These are phyloP conservation scores for Diaporthe destruens DNA, from an alignment of 2,329 filamentous ascomycete species.

Conservation along the genomic window DNA sequence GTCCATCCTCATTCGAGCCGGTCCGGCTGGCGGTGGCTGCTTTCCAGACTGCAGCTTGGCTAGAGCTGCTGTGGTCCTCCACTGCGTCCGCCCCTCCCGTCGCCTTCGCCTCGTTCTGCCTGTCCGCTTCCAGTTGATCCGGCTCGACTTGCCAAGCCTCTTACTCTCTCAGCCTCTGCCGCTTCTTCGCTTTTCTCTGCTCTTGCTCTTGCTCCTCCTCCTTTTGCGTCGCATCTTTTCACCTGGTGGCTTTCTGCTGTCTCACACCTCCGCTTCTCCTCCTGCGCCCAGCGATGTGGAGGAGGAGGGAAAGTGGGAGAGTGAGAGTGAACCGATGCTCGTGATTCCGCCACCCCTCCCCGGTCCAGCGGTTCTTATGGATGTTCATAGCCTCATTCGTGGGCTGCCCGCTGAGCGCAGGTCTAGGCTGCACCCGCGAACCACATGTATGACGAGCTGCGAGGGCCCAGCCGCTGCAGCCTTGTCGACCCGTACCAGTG, in stretches of 20 bases:
- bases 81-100: neutral
- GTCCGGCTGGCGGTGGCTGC: slow-evolving; percentile 16
- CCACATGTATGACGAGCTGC: slow-evolving; percentile 35
- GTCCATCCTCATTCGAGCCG: neutral
- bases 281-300: slow-evolving; percentile 5
- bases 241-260: slow-evolving; percentile 31
- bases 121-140: neutral
- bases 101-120: slow-evolving; percentile 1
- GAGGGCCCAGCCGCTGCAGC: slow-evolving; percentile 38
- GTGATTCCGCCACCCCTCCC: neutral
- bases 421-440: slow-evolving; percentile 28
- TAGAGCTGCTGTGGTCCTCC: slow-evolving; percentile 5
- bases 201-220: neutral
- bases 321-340: neutral
- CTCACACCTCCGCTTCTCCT: slow-evolving; percentile 4
- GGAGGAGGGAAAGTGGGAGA: neutral
- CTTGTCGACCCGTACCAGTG: slow-evolving; percentile 30
- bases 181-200: neutral
- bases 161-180: slow-evolving; percentile 7
- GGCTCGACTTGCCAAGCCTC: slow-evolving; percentile 14
- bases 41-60: slow-evolving; percentile 35
- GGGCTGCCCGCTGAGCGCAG: slow-evolving; percentile 18
- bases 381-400: slow-evolving; percentile 16
- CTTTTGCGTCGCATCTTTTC: slow-evolving; percentile 15
- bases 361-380: neutral